Conservation (phyloP, 768 basidiomycete species). For the Boletales sp. region DNA sequence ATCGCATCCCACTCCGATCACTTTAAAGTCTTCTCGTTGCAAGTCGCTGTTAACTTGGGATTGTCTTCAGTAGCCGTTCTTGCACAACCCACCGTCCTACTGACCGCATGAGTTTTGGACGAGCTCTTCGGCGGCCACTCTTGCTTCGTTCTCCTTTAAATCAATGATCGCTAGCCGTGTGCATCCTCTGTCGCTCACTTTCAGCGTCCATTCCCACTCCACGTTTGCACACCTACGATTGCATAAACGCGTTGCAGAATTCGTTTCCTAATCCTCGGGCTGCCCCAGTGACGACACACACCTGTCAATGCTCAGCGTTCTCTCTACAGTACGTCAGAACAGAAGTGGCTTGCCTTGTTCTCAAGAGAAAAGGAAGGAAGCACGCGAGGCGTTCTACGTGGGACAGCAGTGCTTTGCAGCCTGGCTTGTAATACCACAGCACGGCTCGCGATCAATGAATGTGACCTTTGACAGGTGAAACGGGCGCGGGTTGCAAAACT, state of each 20-base stretch:
- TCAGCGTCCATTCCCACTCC: background rate
- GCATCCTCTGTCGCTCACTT: conserved; percentile 58
- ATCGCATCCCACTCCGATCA: conserved; percentile 81
- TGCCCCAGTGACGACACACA: conserved; percentile 90
- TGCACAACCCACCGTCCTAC: conserved; percentile 23
- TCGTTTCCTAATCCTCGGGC: conserved; percentile 88
- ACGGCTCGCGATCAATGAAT: conserved; percentile 12
- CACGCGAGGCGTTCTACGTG: conserved; percentile 39
- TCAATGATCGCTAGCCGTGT: conserved; percentile 79
- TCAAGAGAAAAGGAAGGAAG: conserved; percentile 78
- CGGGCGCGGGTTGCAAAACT: conserved; percentile 23
- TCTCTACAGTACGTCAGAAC: background rate
- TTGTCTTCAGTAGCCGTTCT: conserved; percentile 27
- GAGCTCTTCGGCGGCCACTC: conserved; percentile 68
- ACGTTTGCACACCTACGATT: conserved; percentile 1
- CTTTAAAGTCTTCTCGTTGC: conserved; percentile 53
- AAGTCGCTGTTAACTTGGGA: conserved; percentile 52
- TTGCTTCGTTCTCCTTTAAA: conserved; percentile 66
- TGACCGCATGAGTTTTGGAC: conserved; percentile 47
- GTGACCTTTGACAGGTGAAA: conserved; percentile 15
- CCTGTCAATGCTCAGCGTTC: conserved; percentile 40
- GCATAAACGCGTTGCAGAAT: conserved; percentile 84
- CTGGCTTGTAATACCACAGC: conserved; percentile 6
- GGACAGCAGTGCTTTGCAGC: conserved; percentile 26
- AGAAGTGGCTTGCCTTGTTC: conserved; percentile 51